Evolutionary conservation across 2,329 filamentous ascomycete genomes (phyloP).

Genomic region (Microcyclosporella mali): DNA sequence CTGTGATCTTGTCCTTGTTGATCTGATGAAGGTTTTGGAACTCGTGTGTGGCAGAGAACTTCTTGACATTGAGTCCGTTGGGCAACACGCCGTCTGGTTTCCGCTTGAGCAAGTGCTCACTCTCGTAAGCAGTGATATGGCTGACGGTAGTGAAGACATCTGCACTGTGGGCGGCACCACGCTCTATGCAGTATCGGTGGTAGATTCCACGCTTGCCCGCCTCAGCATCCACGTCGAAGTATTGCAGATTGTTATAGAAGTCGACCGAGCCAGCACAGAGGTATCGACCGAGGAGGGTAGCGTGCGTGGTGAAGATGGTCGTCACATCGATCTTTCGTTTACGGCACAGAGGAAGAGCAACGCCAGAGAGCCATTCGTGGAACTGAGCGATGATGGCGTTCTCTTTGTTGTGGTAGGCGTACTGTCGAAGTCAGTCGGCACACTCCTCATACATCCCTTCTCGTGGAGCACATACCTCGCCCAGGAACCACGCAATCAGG

Average conservation of each 20-base stretch:
- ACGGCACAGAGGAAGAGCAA: conserved; percentile 84
- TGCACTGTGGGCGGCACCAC: conserved; percentile 80
- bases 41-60: conserved; percentile 96
- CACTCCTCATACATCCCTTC: not conserved
- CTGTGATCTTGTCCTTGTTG: conserved; percentile 95
- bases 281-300: conserved; percentile 89
- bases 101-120: conserved; percentile 92
- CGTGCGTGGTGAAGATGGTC: conserved; percentile 97
- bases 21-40: conserved; percentile 97
- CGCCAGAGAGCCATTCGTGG: conserved; percentile 96
- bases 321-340: conserved; percentile 93
- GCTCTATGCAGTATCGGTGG: conserved; percentile 96
- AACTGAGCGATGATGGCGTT: conserved; percentile 95
- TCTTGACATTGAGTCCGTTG: conserved; percentile 96
- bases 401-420: conserved; percentile 85
- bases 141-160: conserved; percentile 99
- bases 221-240: conserved; percentile 93
- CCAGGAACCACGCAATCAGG: conserved; percentile 93
- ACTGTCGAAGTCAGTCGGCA: conserved; percentile 49
- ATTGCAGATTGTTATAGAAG: conserved; percentile 98
- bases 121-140: conserved; percentile 97
- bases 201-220: conserved; percentile 98
- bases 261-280: conserved; percentile 96
- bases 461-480: conserved; percentile 61
- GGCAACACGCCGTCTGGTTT: conserved; percentile 95